These are phyloP conservation scores for Plantago elongata DNA, from an alignment of 257 asterid genomes.

Conservation along the genomic window DNA sequence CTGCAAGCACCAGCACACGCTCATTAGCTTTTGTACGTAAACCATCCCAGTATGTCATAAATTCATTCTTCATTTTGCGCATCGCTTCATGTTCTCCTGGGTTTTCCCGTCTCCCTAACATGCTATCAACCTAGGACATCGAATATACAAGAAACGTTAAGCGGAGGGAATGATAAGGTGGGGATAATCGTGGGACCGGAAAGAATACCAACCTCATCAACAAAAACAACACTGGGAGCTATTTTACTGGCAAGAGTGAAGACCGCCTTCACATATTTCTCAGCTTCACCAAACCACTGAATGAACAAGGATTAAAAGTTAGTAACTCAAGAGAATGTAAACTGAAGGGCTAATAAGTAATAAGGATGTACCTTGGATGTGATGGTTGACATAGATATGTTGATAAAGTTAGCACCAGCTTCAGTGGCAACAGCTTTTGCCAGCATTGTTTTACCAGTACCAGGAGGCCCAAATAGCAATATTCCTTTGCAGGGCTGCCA, in stretches of 20 bases:
- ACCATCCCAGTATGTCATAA: slow-evolving; percentile 57
- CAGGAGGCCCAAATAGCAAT: slow-evolving; percentile 93
- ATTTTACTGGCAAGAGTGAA: slow-evolving; percentile 52
- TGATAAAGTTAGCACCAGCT: slow-evolving; percentile 72
- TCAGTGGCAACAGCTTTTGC: slow-evolving; percentile 97
- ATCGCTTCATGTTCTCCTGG: slow-evolving; percentile 48
- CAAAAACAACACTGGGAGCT: slow-evolving; percentile 49
- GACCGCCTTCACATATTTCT: slow-evolving; percentile 52
- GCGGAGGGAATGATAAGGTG: not conserved
- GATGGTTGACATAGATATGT: slow-evolving; percentile 51
- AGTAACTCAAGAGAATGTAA: not conserved
- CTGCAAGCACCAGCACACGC: slow-evolving; percentile 50
- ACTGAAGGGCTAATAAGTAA: not conserved
- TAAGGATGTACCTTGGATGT: slow-evolving; percentile 38
- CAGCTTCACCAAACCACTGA: slow-evolving; percentile 58
- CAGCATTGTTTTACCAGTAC: slow-evolving; percentile 90
- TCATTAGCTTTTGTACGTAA: slow-evolving; percentile 47
- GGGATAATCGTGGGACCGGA: not conserved
- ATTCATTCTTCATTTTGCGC: slow-evolving; percentile 56
- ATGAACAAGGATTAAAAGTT: slow-evolving; percentile 14
- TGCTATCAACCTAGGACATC: slow-evolving; percentile 43
- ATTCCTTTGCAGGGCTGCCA: slow-evolving; percentile 92
- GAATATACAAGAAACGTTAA: not conserved
- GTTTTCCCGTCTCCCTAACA: slow-evolving; percentile 43
- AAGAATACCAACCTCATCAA: slow-evolving; percentile 40